Percentiles rank a stretch among this genome's conserved stretches.
phyloP scores from a whole-genome alignment of 345 rosid species.

The Acer yangbiense region DNA sequence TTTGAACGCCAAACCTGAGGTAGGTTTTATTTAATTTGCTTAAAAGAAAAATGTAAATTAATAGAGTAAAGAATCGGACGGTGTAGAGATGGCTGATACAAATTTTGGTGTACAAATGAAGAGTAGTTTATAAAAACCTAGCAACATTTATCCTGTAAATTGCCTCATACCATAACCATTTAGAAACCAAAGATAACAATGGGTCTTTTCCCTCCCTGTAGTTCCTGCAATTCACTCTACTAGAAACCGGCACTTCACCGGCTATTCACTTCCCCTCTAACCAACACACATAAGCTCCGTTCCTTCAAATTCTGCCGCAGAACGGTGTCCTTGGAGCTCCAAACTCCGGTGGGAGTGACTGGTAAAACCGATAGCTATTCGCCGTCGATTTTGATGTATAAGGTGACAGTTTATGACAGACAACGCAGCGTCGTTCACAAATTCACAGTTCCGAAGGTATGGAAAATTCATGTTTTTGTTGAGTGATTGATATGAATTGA shows the following conservation, averaged over 20 bases:
- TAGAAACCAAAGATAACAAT: constrained; percentile 23
- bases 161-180: constrained; percentile 2
- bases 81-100: background rate
- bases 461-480: background rate
- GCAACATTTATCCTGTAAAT: background rate
- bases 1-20: too few relatives aligned
- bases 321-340: constrained; percentile 52
- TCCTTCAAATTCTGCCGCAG: constrained; percentile 32
- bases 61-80: background rate
- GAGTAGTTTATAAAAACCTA: background rate
- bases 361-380: too few relatives aligned
- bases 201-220: constrained; percentile 50
- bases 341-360: constrained; percentile 27
- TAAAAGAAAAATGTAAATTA: too few relatives aligned
- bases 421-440: constrained; percentile 81
- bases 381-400: constrained; percentile 59
- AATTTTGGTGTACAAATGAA: background rate
- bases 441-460: constrained; percentile 87
- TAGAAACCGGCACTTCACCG: constrained; percentile 28
- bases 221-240: constrained; percentile 29
- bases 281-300: background rate
- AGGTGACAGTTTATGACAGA: constrained; percentile 85
- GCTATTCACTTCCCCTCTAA: constrained; percentile 11
- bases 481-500: background rate
- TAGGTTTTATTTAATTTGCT: too few relatives aligned